A percentile compares a stretch with the other conserved stretches of the same genome.
phyloP scores from a whole-genome alignment of 108 stramenopile species.

The Mayamaea pseudoterrestris region DNA sequence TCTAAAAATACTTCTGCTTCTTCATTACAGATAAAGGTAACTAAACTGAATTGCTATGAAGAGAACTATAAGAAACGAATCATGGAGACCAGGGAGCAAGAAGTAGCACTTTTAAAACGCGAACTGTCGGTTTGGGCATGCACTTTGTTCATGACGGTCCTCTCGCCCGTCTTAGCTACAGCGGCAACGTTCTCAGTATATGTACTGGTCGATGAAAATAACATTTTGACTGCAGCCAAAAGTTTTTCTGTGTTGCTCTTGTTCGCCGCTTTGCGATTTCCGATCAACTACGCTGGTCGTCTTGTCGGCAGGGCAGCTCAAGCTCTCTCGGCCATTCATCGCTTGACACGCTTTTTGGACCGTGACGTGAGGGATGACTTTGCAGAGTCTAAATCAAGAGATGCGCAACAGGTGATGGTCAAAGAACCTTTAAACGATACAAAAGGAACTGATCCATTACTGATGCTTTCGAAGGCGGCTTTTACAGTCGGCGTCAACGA shows the following conservation, averaged over 20 bases:
- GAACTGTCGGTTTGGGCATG: slow-evolving; percentile 65
- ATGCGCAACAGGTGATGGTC: neutral
- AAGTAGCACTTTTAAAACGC: slow-evolving; percentile 30
- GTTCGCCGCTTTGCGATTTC: slow-evolving; percentile 68
- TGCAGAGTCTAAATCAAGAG: neutral
- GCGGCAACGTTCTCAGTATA: slow-evolving; percentile 67
- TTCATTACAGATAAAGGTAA: slow-evolving; percentile 43
- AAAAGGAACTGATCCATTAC: neutral
- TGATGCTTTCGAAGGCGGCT: slow-evolving; percentile 4
- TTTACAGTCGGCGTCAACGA: slow-evolving; percentile 38
- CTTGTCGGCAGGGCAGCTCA: slow-evolving; percentile 51
- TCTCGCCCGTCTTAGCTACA: slow-evolving; percentile 44
- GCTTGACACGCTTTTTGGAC: slow-evolving; percentile 44
- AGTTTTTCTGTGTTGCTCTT: slow-evolving; percentile 60
- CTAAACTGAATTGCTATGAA: slow-evolving; percentile 81
- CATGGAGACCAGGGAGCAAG: slow-evolving; percentile 25
- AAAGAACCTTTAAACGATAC: slow-evolving; percentile 4
- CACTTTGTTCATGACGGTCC: slow-evolving; percentile 62
- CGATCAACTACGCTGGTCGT: slow-evolving; percentile 69
- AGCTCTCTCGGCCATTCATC: slow-evolving; percentile 41
- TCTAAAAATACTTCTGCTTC: neutral
- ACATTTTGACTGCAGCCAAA: slow-evolving; percentile 53
- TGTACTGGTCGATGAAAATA: slow-evolving; percentile 34
- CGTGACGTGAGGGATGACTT: slow-evolving; percentile 17
- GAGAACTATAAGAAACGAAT: slow-evolving; percentile 34